Conservation (phyloP, 2,329 filamentous ascomycete genomes). For the Juglanconis oblonga region DNA sequence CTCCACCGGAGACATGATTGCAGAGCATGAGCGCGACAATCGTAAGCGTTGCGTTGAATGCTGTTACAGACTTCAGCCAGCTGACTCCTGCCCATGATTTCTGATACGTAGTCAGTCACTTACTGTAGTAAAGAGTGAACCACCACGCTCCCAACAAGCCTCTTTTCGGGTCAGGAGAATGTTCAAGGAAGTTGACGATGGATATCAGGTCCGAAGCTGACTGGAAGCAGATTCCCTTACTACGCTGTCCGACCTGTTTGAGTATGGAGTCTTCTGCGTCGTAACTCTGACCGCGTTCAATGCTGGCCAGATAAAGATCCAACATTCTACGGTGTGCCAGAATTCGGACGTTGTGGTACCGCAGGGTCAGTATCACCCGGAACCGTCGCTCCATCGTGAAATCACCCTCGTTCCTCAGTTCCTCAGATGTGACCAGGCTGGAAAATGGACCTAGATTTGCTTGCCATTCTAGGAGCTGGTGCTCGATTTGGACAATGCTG, state of each 20-base stretch:
- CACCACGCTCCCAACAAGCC: slow-evolving; percentile 30
- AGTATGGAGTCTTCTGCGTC: slow-evolving; percentile 18
- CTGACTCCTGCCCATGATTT: neutral
- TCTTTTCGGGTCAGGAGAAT: slow-evolving; percentile 13
- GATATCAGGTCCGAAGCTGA: slow-evolving; percentile 24
- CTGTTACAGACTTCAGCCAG: neutral
- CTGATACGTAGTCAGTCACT: slow-evolving; percentile 4
- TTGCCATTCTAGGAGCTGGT: slow-evolving; percentile 37
- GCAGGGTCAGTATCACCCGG: slow-evolving; percentile 35
- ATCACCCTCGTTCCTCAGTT: slow-evolving; percentile 21
- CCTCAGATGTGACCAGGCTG: slow-evolving; percentile 22
- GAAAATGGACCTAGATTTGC: slow-evolving; percentile 28
- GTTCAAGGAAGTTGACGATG: slow-evolving; percentile 20
- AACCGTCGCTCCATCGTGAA: slow-evolving; percentile 29
- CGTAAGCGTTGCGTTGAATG: slow-evolving; percentile 22
- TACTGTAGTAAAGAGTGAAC: slow-evolving; percentile 31
- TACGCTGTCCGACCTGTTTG: slow-evolving; percentile 21
- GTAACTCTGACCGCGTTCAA: slow-evolving; percentile 3
- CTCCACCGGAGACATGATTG: slow-evolving; percentile 6
- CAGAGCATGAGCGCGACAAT: slow-evolving; percentile 17
- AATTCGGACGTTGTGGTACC: slow-evolving; percentile 32
- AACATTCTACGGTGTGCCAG: slow-evolving; percentile 30
- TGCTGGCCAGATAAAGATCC: slow-evolving; percentile 21
- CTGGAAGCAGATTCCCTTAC: slow-evolving; percentile 22
- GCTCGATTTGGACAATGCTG: slow-evolving; percentile 35